phyloP scores from a whole-genome alignment of 1,284 basidiomycete genomes.

The Binderoboletus segoi region DNA sequence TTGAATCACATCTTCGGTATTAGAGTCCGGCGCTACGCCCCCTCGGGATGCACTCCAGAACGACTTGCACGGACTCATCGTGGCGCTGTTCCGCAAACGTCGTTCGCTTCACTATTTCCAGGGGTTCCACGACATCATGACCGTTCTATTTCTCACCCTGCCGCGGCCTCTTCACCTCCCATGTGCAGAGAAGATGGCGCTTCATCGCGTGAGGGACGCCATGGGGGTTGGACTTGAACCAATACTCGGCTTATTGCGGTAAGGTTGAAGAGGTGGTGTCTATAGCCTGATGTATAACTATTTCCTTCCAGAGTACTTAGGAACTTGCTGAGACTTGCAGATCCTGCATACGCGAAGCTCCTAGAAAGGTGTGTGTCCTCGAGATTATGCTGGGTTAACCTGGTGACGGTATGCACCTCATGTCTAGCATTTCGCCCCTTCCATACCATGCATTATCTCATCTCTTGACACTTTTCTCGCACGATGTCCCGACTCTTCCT shows the following conservation, averaged over 20 bases:
- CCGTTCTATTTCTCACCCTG: conserved; percentile 83
- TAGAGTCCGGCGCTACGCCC: conserved; percentile 23
- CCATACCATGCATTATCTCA: conserved; percentile 91
- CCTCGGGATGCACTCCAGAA: conserved; percentile 55
- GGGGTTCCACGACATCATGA: conserved; percentile 93
- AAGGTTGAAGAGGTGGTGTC: not conserved
- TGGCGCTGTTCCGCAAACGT: conserved; percentile 72
- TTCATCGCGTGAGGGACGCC: conserved; percentile 84
- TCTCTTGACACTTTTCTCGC: conserved; percentile 88
- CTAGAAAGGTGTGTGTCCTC: conserved; percentile 62
- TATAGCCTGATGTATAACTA: not conserved
- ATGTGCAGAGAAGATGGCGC: conserved; percentile 71
- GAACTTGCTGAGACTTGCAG: conserved; percentile 68
- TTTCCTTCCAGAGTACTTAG: conserved; percentile 57
- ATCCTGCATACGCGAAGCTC: conserved; percentile 68
- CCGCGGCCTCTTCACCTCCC: conserved; percentile 58
- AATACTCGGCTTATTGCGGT: conserved; percentile 82
- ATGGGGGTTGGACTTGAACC: conserved; percentile 88
- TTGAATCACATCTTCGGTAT: conserved; percentile 25
- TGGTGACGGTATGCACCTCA: conserved; percentile 2
- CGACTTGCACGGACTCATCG: conserved; percentile 75
- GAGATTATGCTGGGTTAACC: not conserved
- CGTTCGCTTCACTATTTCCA: conserved; percentile 86
- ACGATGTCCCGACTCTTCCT: conserved; percentile 83
- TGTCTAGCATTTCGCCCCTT: conserved; percentile 56